phyloP scores from a whole-genome alignment of 306 rosid genomes.

The Pyrus pyrifolia region DNA sequence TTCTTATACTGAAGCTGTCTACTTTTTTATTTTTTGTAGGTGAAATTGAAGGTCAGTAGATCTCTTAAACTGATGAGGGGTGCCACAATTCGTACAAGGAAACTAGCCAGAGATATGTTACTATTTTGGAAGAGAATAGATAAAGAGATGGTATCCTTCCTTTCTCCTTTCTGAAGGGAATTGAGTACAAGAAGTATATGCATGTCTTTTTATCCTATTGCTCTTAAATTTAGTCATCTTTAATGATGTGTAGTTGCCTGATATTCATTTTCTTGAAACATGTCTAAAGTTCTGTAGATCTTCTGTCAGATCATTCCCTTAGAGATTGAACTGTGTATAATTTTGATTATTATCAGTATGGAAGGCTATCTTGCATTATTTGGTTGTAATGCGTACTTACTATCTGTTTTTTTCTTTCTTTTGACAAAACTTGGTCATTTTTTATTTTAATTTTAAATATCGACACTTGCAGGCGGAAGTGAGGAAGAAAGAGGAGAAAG shows the following conservation, averaged over 20 bases:
- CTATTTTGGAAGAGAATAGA: slow-evolving; percentile 93
- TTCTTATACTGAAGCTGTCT: slow-evolving; percentile 18
- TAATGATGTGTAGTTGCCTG: neutral
- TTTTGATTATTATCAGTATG: neutral
- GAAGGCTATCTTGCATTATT: neutral
- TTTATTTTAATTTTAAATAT: slow-evolving; percentile 14
- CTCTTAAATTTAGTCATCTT: neutral
- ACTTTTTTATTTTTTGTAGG: slow-evolving; percentile 40
- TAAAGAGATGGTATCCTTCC: slow-evolving; percentile 75
- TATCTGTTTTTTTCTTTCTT: neutral
- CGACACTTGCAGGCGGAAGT: slow-evolving; percentile 63
- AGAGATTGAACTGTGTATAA: neutral
- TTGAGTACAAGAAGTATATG: neutral
- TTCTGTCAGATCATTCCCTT: neutral
- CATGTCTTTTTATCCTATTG: neutral
- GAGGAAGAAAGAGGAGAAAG: slow-evolving; percentile 88
- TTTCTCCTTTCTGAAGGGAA: slow-evolving; percentile 13
- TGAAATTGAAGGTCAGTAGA: slow-evolving; percentile 78
- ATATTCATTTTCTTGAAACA: neutral
- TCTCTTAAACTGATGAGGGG: slow-evolving; percentile 72
- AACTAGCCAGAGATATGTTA: slow-evolving; percentile 85
- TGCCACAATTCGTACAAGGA: slow-evolving; percentile 83
- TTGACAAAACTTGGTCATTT: slow-evolving; percentile 1
- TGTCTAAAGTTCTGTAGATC: neutral
- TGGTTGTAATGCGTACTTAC: neutral